Evolutionary conservation across 2,329 filamentous ascomycete species (phyloP).

Genomic region (Penicillium frequentans): DNA sequence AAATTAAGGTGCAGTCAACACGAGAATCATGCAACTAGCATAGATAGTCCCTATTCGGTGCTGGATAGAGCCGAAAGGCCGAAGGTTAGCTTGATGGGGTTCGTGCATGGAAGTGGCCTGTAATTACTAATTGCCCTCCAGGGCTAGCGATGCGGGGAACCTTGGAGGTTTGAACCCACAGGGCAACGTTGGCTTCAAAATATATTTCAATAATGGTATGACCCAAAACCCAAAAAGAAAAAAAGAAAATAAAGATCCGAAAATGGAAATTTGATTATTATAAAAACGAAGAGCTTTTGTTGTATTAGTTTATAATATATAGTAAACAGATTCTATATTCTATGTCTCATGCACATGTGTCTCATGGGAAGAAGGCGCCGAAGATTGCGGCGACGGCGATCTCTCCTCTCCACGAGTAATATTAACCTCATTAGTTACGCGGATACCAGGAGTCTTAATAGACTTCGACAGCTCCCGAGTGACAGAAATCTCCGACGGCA

Average conservation of each 20-base stretch:
- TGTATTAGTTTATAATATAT: not conserved
- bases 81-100: not conserved
- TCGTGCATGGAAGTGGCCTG: not conserved
- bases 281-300: not conserved
- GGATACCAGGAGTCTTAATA: conserved; percentile 14
- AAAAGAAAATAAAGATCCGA: too few relatives aligned
- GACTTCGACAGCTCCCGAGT: conserved; percentile 4
- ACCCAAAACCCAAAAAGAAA: too few relatives aligned
- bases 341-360: not conserved
- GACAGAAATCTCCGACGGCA: conserved; percentile 25
- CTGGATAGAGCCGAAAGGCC: not conserved
- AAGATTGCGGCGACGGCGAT: conserved; percentile 6
- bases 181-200: not conserved
- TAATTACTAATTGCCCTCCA: not conserved
- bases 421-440: conserved; percentile 25
- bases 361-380: conserved; percentile 6
- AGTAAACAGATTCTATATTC: not conserved
- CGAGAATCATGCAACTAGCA: not conserved
- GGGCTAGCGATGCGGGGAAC: not conserved
- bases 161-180: too few relatives aligned
- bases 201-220: too few relatives aligned
- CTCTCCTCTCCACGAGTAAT: conserved; percentile 6
- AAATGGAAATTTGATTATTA: not conserved
- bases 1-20: not conserved
- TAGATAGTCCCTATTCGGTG: not conserved